A percentile compares a stretch with the other conserved stretches of the same genome.
phyloP scores from a whole-genome alignment of 805 yeast genomes.

The Lipomyces chichibuensis region DNA sequence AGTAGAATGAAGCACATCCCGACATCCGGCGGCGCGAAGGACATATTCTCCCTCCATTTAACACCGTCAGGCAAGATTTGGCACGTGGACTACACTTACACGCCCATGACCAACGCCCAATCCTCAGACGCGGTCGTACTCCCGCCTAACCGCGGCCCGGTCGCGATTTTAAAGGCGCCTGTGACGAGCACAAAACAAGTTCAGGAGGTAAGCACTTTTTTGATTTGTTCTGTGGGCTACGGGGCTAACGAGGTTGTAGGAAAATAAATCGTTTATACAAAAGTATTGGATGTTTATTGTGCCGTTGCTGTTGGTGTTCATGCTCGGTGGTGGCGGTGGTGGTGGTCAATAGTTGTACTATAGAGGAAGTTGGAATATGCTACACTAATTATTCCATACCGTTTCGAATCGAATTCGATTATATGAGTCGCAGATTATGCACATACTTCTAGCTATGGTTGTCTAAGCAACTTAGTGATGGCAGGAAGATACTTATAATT shows the following conservation, averaged over 20 bases:
- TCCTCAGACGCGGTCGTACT: slow-evolving; percentile 4
- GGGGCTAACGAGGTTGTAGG: slow-evolving; percentile 4
- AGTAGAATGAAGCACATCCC: slow-evolving; percentile 9
- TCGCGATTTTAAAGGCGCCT: slow-evolving; percentile 26
- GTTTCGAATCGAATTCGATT: background rate
- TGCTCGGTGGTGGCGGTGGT: slow-evolving; percentile 34
- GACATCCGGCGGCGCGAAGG: slow-evolving; percentile 8
- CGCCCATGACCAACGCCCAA: background rate
- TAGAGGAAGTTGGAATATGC: background rate
- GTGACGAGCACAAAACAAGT: slow-evolving; percentile 6
- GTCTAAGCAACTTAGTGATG: background rate
- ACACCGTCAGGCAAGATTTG: slow-evolving; percentile 17
- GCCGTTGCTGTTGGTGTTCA: slow-evolving; percentile 28
- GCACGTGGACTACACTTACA: slow-evolving; percentile 27
- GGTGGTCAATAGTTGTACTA: background rate
- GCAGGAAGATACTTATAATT: background rate
- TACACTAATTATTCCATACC: background rate
- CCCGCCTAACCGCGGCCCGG: slow-evolving; percentile 12
- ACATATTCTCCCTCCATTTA: slow-evolving; percentile 15
- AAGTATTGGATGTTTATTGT: slow-evolving; percentile 36
- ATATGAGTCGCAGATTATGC: background rate
- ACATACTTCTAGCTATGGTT: background rate
- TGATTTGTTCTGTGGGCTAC: background rate
- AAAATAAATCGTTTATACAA: slow-evolving; percentile 30
- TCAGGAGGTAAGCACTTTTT: background rate